A percentile compares a stretch with the other conserved stretches of the same genome.
phyloP scores from a whole-genome alignment of 345 rosid genomes.

The Salix purpurea region DNA sequence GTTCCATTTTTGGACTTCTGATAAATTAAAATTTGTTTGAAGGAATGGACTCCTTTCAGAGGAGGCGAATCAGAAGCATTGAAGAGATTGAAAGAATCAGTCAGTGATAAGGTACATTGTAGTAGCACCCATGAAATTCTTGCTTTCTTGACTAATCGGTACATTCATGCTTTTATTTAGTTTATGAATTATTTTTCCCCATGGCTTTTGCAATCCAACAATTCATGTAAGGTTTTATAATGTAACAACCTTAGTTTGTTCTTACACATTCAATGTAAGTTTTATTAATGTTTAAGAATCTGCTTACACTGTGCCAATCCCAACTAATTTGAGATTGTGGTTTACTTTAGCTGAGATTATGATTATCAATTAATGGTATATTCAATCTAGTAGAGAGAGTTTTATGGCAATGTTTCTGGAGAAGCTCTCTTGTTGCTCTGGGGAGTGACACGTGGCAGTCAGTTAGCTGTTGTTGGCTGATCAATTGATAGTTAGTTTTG shows the following conservation, averaged over 20 bases:
- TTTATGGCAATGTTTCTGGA: not conserved
- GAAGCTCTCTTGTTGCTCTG: not conserved
- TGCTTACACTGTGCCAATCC: too few species aligned
- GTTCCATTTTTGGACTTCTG: not conserved
- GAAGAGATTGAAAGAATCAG: slow-evolving; percentile 56
- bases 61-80: slow-evolving; percentile 91
- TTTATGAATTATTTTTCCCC: not conserved
- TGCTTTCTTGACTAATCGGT: too few species aligned
- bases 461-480: too few species aligned
- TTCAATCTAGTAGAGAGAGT: too few species aligned
- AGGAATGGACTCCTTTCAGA: slow-evolving; percentile 67
- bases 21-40: slow-evolving; percentile 8
- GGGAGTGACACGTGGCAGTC: not conserved
- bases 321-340: too few species aligned
- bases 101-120: slow-evolving; percentile 52
- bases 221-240: not conserved
- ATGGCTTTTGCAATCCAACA: not conserved
- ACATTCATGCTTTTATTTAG: too few species aligned
- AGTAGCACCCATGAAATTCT: not conserved
- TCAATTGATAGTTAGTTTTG: too few species aligned
- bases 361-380: too few species aligned
- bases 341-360: too few species aligned
- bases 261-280: not conserved
- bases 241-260: not conserved
- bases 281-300: not conserved